Evolutionary conservation across 2,329 filamentous ascomycete genomes (phyloP).

Genomic region (Dactylellina drechsleri): DNA sequence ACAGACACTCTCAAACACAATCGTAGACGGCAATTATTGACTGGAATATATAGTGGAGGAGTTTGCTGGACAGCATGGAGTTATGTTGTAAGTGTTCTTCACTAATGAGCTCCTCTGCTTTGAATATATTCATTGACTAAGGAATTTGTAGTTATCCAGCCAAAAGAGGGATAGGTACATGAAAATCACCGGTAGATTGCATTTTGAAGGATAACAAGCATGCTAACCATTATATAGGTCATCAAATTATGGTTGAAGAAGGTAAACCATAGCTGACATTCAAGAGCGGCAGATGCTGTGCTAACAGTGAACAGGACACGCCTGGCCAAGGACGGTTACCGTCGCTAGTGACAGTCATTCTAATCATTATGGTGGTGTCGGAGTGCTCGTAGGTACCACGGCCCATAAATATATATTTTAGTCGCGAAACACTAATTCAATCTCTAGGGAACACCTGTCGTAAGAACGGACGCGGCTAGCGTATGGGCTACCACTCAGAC

Average conservation of each 20-base stretch:
- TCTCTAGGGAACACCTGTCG: conserved; percentile 73
- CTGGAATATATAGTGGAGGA: conserved; percentile 71
- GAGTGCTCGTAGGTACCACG: conserved; percentile 67
- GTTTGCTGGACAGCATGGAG: conserved; percentile 81
- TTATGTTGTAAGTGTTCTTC: conserved; percentile 60
- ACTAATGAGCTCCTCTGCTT: no score
- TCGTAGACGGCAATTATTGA: no score
- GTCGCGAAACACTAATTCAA: no score
- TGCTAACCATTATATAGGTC: conserved; percentile 81
- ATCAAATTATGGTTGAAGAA: conserved; percentile 92
- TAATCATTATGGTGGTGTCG: conserved; percentile 85
- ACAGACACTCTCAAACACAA: no score
- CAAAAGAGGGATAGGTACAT: no score
- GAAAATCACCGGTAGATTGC: no score
- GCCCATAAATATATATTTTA: no score
- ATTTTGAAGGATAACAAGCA: no score
- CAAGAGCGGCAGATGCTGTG: no score
- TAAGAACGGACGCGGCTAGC: conserved; percentile 84
- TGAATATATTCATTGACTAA: no score
- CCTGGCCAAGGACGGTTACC: conserved; percentile 83
- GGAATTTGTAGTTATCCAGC: no score
- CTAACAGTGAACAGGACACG: conserved; percentile 63
- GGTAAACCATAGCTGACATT: conserved; percentile 60
- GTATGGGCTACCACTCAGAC: conserved; percentile 85
- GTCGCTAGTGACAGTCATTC: conserved; percentile 82